Base-by-base conservation (phyloP, 352 stramenopile species). In the Thalassiosira tumida region DNA sequence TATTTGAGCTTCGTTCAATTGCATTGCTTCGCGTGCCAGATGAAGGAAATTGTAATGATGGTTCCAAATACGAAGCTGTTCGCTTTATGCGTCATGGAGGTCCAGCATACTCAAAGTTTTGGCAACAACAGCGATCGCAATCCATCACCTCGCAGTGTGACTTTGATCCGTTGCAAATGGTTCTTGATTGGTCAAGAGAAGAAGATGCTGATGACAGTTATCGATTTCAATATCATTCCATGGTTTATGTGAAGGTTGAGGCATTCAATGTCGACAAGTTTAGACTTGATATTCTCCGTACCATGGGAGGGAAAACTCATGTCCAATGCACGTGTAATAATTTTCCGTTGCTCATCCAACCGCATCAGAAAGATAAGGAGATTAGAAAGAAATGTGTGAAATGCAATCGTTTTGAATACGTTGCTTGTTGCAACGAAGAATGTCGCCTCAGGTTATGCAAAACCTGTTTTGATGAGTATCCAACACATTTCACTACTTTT, bases 321-420 rank as follows among this genome's bases (percentile, higher is more conserved):
- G 81, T 88, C 1, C 50, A 62, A 54, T 88, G 81, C 54, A 15
- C 33, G 31, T 88, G 81, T 70, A 40, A 26, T 62, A 6, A 75
- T 37, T 88, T 88, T 24, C 81, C 81, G 24, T 41, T 88, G 2
- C 72, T 87, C 33, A n/a, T n/a, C n/a, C n/a, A n/a, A n/a, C 40
- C 80, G 33, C 50, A 64, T 17, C 29, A 62, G 13, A 54, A 17
- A 67, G 15, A 4, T n/a, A 24, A 65, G 21, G 26, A 65, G 6
- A n/a, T 6, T 6, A 65, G 31, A 26, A 6, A 31, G 4, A 24
- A 65, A 65, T 65, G 54, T 26, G 3, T 31, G 4, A n/a, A 26
- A 26, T 65, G 54, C 54, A 14, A 65, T 31, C 14, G 26, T 31
- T 14, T 65, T 3, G 26, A 65, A 65, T 65, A 14, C 6, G 24